These are phyloP conservation scores for Rosellinia necatrix DNA, from an alignment of 2,329 filamentous ascomycete genomes.

Conservation along the genomic window DNA sequence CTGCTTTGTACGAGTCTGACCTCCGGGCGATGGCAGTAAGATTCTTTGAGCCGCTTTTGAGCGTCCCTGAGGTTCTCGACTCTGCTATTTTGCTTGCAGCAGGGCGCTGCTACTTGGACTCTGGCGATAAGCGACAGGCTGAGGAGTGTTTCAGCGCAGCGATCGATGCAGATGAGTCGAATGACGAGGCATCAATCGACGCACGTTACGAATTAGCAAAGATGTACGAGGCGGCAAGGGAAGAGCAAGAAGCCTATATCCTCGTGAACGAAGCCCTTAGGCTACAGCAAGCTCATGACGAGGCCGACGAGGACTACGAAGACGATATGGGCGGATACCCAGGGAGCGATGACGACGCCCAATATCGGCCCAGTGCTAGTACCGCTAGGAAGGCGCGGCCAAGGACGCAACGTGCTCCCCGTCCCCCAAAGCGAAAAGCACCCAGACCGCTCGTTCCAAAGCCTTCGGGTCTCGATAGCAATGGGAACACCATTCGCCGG, in stretches of 20 bases:
- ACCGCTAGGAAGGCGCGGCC: constrained; percentile 9
- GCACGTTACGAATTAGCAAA: constrained; percentile 80
- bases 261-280: constrained; percentile 76
- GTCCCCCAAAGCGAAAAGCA: constrained; percentile 31
- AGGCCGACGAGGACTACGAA: constrained; percentile 37
- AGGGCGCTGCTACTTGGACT: constrained; percentile 70
- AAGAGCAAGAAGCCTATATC: constrained; percentile 76
- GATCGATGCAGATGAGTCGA: constrained; percentile 71
- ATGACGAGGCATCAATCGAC: constrained; percentile 60
- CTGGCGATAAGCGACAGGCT: constrained; percentile 68
- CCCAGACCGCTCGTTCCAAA: constrained; percentile 33
- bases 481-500: constrained; percentile 13
- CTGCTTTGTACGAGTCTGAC: constrained; percentile 49
- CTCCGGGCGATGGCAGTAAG: constrained; percentile 51
- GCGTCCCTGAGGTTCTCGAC: constrained; percentile 54
- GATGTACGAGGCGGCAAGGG: constrained; percentile 77
- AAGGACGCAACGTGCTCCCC: constrained; percentile 28
- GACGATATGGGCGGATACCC: constrained; percentile 39
- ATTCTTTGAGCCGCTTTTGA: constrained; percentile 61
- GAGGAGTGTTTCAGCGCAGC: constrained; percentile 78
- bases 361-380: not conserved
- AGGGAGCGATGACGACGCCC: constrained; percentile 22
- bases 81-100: constrained; percentile 58
- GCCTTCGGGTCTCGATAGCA: constrained; percentile 21
- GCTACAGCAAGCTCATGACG: constrained; percentile 56